A percentile compares a stretch with the other conserved stretches of the same genome.
phyloP scores from a whole-genome alignment of 257 asterid genomes.

The Craterostigma plantagineum region DNA sequence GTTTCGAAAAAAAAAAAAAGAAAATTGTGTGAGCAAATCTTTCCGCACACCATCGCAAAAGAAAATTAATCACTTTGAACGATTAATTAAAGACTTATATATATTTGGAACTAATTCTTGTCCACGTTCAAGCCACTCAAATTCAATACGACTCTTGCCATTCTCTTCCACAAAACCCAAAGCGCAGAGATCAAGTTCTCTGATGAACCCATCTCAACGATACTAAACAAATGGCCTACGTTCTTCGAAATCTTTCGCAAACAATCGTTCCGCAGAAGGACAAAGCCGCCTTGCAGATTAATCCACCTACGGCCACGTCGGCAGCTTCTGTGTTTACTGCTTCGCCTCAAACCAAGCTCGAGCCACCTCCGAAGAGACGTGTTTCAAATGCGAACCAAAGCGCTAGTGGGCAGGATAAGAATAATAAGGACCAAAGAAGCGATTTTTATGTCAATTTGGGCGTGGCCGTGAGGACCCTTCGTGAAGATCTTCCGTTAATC shows the following conservation, averaged over 20 bases:
- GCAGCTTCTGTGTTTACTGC: slow-evolving; percentile 10
- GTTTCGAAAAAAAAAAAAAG: too few relatives aligned
- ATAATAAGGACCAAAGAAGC: slow-evolving; percentile 14
- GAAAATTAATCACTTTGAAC: too few relatives aligned
- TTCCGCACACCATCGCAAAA: too few relatives aligned
- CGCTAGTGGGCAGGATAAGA: slow-evolving; percentile 22
- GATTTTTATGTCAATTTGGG: slow-evolving; percentile 78
- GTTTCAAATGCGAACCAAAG: slow-evolving; percentile 26
- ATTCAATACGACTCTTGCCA: not conserved
- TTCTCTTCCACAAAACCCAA: slow-evolving; percentile 5
- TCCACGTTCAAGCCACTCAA: slow-evolving; percentile 12
- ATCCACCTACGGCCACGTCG: slow-evolving; percentile 15
- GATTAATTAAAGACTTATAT: too few relatives aligned
- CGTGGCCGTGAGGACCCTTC: slow-evolving; percentile 68
- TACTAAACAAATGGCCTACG: slow-evolving; percentile 36
- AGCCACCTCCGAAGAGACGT: slow-evolving; percentile 20
- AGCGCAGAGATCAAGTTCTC: not conserved
- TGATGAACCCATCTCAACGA: slow-evolving; percentile 1
- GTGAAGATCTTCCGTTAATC: slow-evolving; percentile 67
- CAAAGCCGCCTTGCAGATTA: slow-evolving; percentile 16
- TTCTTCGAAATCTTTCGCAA: slow-evolving; percentile 55
- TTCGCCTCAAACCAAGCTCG: slow-evolving; percentile 20
- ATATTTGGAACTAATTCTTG: slow-evolving; percentile 8
- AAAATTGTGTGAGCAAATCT: too few relatives aligned
- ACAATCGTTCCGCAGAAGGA: slow-evolving; percentile 27